These are phyloP conservation scores for Boletus tomentosulus DNA, from an alignment of 768 basidiomycete species.

Conservation along the genomic window DNA sequence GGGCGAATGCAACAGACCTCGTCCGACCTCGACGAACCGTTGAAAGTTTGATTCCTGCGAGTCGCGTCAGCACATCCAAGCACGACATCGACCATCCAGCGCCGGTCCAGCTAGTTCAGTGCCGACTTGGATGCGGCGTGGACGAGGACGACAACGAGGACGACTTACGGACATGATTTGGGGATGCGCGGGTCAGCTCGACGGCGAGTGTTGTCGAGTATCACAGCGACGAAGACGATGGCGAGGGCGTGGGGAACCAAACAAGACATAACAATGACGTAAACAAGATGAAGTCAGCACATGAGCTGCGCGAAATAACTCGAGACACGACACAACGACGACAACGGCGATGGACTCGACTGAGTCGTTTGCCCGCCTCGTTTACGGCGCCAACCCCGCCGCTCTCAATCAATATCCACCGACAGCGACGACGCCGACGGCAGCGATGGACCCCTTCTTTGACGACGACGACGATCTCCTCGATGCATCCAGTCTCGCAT, in stretches of 20 bases:
- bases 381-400: slow-evolving; percentile 26
- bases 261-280: slow-evolving; percentile 11
- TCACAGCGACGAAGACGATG: background rate
- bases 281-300: slow-evolving; percentile 7
- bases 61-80: slow-evolving; percentile 17
- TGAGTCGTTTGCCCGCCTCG: slow-evolving; percentile 28
- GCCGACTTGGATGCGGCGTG: background rate
- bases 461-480: slow-evolving; percentile 60
- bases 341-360: slow-evolving; percentile 19
- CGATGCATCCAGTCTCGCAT: slow-evolving; percentile 6
- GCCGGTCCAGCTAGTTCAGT: background rate
- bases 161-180: slow-evolving; percentile 23
- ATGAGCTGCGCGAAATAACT: background rate
- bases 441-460: slow-evolving; percentile 70
- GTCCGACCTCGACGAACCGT: slow-evolving; percentile 98
- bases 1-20: slow-evolving; percentile 45
- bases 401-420: slow-evolving; percentile 47
- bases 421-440: slow-evolving; percentile 37
- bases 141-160: fast-evolving
- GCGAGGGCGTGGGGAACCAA: slow-evolving; percentile 1
- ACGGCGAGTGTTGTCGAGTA: background rate
- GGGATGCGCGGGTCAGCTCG: background rate
- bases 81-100: slow-evolving; percentile 10
- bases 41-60: slow-evolving; percentile 82
- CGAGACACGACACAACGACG: background rate